Evolutionary conservation across 768 basidiomycete genomes (phyloP).

Genomic region (Butyriboletus loyo): DNA sequence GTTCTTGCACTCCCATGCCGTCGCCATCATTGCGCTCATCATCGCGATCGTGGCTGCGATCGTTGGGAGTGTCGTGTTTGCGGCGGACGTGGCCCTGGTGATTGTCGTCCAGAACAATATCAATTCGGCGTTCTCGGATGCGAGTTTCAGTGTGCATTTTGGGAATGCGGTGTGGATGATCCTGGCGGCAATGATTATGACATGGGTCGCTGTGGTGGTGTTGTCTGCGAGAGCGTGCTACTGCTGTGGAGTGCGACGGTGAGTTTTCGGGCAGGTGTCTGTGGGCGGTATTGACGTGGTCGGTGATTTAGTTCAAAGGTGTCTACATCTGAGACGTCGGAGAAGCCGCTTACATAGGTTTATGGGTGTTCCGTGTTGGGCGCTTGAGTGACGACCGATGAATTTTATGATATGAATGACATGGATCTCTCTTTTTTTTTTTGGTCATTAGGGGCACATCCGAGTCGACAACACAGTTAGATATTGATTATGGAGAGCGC

Average conservation of each 20-base stretch:
- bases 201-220: conserved; percentile 60
- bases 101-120: conserved; percentile 48
- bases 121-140: conserved; percentile 32
- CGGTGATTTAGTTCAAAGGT: conserved; percentile 4
- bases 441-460: not conserved
- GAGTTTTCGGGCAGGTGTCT: not conserved
- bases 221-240: conserved; percentile 63
- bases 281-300: conserved; percentile 4
- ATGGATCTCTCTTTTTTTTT: not conserved
- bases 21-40: conserved; percentile 59
- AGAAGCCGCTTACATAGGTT: not conserved
- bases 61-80: conserved; percentile 53
- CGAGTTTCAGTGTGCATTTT: conserved; percentile 47
- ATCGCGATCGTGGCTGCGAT: conserved; percentile 55
- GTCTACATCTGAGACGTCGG: not conserved
- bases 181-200: conserved; percentile 49
- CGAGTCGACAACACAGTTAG: not conserved
- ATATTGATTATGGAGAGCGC: not conserved
- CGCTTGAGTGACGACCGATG: not conserved
- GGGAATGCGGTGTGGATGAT: conserved; percentile 78
- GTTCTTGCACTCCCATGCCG: conserved; percentile 54
- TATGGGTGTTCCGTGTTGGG: not conserved
- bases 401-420: not conserved
- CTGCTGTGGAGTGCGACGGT: conserved; percentile 63
- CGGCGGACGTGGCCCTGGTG: conserved; percentile 60